Base-by-base conservation (phyloP, 75 land plant species). In the Azolla pinnata region DNA sequence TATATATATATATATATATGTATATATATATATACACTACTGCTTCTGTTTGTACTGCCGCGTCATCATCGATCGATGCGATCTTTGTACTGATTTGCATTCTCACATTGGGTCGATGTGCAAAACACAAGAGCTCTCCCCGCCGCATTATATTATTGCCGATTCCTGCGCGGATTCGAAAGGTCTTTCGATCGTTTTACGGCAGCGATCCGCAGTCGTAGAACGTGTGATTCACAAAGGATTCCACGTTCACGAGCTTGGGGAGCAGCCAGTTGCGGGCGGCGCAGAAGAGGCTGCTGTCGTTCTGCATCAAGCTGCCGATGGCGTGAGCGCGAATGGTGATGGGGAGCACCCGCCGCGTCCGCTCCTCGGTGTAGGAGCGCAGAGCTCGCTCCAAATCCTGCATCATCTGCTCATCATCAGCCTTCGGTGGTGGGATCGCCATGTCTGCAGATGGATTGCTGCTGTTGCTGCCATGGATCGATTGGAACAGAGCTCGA, bases 141-240 rank as follows among this genome's bases (percentile, higher is more conserved):
- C n/a, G n/a, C n/a, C n/a, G n/a, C n/a, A n/a, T n/a, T n/a, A n/a
- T n/a, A n/a, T n/a, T n/a, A n/a, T n/a, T n/a, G n/a, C n/a, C n/a
- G n/a, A n/a, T n/a, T n/a, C n/a, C n/a, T n/a, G n/a, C n/a, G n/a
- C n/a, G n/a, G n/a, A n/a, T 38, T 14, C 42, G 14, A 7, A 38
- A 38, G 7, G 42, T 38, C 14, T 8, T 38, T 38, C 7, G 12
- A 38, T 38, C 14, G 23, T 46, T 23, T 46, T 23, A 46, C n/a
- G 49, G 21, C 14, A 46, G 17, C 3, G 49, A 4, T 2, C 81
- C 81, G 56, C 78, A 80, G 8, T 83, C 83, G 57, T 71, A 87
- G 60, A 79, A 74, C 27, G 91, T 83, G 56, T 87, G 91, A 48
- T 80, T 69, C 32, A 87, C 28, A 42, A 87, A 20, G 29, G 74